These are phyloP conservation scores for Saccharum spontaneum DNA, from an alignment of 176 grass and related monocot species.

Conservation along the genomic window DNA sequence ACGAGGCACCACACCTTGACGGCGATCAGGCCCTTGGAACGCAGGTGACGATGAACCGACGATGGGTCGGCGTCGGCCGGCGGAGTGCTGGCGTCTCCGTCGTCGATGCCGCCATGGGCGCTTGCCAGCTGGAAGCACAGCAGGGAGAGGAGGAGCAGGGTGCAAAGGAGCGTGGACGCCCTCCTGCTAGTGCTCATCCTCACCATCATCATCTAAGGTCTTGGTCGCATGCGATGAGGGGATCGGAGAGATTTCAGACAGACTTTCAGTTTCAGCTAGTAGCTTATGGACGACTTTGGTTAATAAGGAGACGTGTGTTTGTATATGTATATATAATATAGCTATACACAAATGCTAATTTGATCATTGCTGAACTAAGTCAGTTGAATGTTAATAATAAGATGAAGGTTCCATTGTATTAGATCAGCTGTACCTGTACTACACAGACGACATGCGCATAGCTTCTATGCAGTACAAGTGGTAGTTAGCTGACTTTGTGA, in stretches of 20 bases:
- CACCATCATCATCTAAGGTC: neutral
- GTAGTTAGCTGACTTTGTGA: neutral
- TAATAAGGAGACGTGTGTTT: too few relatives aligned
- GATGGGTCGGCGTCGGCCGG: neutral
- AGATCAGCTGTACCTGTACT: too few relatives aligned
- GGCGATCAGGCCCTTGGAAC: conserved; percentile 40
- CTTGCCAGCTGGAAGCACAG: neutral
- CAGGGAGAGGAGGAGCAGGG: conserved; percentile 30
- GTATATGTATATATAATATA: too few relatives aligned
- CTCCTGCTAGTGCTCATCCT: neutral
- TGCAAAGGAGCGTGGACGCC: neutral
- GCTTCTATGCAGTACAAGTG: neutral
- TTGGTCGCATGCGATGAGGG: too few relatives aligned
- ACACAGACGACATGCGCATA: too few relatives aligned
- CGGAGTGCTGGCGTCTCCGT: neutral
- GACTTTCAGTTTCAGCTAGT: too few relatives aligned
- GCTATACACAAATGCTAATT: too few relatives aligned
- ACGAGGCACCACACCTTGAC: conserved; percentile 86
- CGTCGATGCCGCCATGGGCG: conserved; percentile 41
- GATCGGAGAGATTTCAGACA: too few relatives aligned
- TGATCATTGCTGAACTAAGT: too few relatives aligned
- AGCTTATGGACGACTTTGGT: too few relatives aligned
- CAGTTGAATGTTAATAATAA: too few relatives aligned
- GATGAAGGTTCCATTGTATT: too few relatives aligned
- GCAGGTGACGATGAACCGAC: neutral